Percentiles rank a stretch among this genome's conserved stretches.
phyloP scores from a whole-genome alignment of 2,329 filamentous ascomycete genomes.

The Pezicula radicicola region DNA sequence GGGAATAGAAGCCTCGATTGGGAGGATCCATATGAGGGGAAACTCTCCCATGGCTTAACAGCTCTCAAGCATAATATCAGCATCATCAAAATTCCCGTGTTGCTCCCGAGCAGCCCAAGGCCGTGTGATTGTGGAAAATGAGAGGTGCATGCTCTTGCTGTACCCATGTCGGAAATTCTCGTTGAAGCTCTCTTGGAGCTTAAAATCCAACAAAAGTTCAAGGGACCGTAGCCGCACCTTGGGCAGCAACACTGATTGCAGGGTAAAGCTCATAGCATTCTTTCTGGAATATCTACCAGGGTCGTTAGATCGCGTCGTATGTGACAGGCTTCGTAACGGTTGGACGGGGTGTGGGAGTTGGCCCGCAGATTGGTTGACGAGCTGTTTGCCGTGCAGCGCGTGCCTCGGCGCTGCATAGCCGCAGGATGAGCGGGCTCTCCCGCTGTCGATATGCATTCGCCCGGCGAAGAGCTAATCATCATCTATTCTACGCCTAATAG shows the following conservation, averaged over 20 bases:
- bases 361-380: background rate
- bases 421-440: conserved; percentile 7
- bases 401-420: conserved; percentile 1
- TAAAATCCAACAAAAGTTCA: background rate
- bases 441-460: conserved; percentile 1
- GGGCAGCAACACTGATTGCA: conserved; percentile 1
- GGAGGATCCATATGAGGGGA: background rate
- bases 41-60: conserved; percentile 3
- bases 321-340: background rate
- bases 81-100: conserved; percentile 7
- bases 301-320: background rate
- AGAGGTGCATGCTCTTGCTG: background rate
- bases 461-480: background rate
- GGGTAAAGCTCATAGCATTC: background rate
- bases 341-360: background rate
- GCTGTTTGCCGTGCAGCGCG: background rate
- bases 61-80: conserved; percentile 13
- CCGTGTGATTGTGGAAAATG: conserved; percentile 11
- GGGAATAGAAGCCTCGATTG: background rate
- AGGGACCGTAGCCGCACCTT: conserved; percentile 3
- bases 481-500: background rate
- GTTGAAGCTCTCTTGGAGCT: background rate
- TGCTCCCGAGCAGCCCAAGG: conserved; percentile 2
- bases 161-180: background rate
- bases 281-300: background rate